Base-by-base conservation (phyloP, 495 filamentous ascomycete genomes). In the Xylona heveae region DNA sequence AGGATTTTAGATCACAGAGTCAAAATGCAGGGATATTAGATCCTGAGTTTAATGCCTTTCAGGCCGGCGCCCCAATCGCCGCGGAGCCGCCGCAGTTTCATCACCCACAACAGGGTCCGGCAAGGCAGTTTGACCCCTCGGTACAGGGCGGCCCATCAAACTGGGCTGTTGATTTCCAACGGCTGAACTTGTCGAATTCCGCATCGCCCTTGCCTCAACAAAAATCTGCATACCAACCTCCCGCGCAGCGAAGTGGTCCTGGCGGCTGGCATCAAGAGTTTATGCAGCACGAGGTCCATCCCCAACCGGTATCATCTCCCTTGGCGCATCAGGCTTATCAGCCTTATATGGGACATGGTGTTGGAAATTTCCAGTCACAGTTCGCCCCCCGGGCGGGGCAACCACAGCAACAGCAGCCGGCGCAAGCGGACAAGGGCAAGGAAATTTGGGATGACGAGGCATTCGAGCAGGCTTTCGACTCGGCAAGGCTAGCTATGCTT, bases 21-120 rank as follows among this genome's bases (percentile, higher is more conserved):
- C 50, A 57, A 5, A 63, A 53, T 41, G 55, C 61, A 37, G 66
- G 64, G 28, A 42, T 62, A 4, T 43, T 78, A 19, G 74, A 81
- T 42, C 55, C 61, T 9, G 74, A 81, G 37, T 78, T 78, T 38
- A 63, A 75, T 37, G 68, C 74, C 18, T 81, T 81, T 36, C 71
- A 78, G 51, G 62, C 68, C 6, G 64, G 66, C 8, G 12, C 13
- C 10, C 18, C 19, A 14, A 8, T 8, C 25, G 19, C 31, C 14
- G 30, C 14, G 6, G n/a, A 19, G 13, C 28, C 10, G 13, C 30
- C 31, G 13, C 31, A 5, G 13, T 18, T 23, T 14, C 30, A 12
- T 18, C 31, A 16, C n/a, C n/a, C n/a, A n/a, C n/a, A n/a, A n/a
- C n/a, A n/a, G n/a, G n/a, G n/a, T n/a, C n/a, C n/a, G n/a, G n/a